Percentiles rank a stretch among this genome's conserved stretches.
phyloP scores from a whole-genome alignment of 768 basidiomycete species.

The Mycena alexandri region DNA sequence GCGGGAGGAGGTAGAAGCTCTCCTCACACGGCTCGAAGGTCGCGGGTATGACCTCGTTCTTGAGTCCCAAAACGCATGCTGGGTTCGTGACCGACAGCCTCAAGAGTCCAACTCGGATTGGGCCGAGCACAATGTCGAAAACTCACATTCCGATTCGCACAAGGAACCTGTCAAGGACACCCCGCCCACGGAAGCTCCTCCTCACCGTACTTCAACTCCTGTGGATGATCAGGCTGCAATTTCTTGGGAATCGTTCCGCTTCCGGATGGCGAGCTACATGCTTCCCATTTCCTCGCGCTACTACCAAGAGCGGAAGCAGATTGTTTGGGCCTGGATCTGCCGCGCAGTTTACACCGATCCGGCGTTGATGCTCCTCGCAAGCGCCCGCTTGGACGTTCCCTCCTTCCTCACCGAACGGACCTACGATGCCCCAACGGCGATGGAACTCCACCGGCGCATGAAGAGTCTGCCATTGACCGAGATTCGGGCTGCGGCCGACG shows the following conservation, averaged over 20 bases:
- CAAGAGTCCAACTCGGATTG: constrained; percentile 29
- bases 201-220: background rate
- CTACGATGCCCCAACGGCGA: constrained; percentile 44
- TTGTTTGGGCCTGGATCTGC: constrained; percentile 51
- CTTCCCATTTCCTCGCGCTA: constrained; percentile 46
- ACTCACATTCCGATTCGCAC: no score
- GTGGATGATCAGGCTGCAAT: constrained; percentile 8
- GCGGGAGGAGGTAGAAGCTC: constrained; percentile 45
- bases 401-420: constrained; percentile 44
- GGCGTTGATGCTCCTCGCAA: constrained; percentile 50
- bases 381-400: constrained; percentile 44
- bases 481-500: constrained; percentile 43
- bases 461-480: constrained; percentile 42
- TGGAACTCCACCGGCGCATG: constrained; percentile 47
- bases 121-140: constrained; percentile 24
- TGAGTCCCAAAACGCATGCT: constrained; percentile 48
- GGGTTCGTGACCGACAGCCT: constrained; percentile 47
- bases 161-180: no score
- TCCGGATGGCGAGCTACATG: constrained; percentile 47
- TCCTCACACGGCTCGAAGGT: constrained; percentile 46
- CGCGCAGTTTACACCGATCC: constrained; percentile 52
- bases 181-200: no score
- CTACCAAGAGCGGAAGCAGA: constrained; percentile 46
- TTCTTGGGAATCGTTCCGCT: constrained; percentile 46
- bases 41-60: constrained; percentile 52